Evolutionary conservation across 495 filamentous ascomycete species (phyloP).

Genomic region (Terfezia boudieri): DNA sequence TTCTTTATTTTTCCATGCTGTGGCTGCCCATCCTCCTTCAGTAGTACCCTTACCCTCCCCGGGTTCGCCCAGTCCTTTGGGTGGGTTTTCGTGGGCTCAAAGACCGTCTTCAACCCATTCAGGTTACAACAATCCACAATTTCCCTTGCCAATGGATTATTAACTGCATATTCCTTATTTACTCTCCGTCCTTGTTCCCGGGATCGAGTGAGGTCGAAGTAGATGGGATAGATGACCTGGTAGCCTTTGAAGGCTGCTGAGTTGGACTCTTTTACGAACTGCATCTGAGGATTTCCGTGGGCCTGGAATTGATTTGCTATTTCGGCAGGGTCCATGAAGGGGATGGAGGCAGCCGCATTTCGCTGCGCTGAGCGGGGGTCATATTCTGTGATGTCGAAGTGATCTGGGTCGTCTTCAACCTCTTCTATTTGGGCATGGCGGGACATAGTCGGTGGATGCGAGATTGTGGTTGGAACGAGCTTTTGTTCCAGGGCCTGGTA

Average conservation of each 20-base stretch:
- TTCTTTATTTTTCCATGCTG: slow-evolving; percentile 43
- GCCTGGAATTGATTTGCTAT: slow-evolving; percentile 20
- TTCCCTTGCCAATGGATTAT: slow-evolving; percentile 70
- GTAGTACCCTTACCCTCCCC: slow-evolving; percentile 56
- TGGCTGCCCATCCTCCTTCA: slow-evolving; percentile 34
- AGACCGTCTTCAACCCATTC: slow-evolving; percentile 50
- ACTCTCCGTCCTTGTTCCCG: slow-evolving; percentile 66
- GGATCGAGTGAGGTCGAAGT: slow-evolving; percentile 62
- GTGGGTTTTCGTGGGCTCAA: slow-evolving; percentile 81
- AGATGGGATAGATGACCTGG: slow-evolving; percentile 82
- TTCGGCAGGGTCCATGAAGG: slow-evolving; percentile 14
- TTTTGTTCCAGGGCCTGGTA: no score
- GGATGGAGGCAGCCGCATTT: slow-evolving; percentile 15
- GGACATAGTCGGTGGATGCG: slow-evolving; percentile 36
- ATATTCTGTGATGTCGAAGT: slow-evolving; percentile 40
- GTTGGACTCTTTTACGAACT: slow-evolving; percentile 24
- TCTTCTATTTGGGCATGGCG: slow-evolving; percentile 69
- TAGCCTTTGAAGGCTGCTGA: slow-evolving; percentile 44
- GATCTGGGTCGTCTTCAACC: slow-evolving; percentile 60
- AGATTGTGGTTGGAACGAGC: no score
- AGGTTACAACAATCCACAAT: slow-evolving; percentile 63
- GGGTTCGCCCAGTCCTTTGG: slow-evolving; percentile 97
- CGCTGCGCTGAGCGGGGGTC: slow-evolving; percentile 15
- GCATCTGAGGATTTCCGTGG: slow-evolving; percentile 11
- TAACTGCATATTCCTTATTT: slow-evolving; percentile 41